phyloP scores from a whole-genome alignment of 805 yeast genomes.

The Clavispora fructus region DNA sequence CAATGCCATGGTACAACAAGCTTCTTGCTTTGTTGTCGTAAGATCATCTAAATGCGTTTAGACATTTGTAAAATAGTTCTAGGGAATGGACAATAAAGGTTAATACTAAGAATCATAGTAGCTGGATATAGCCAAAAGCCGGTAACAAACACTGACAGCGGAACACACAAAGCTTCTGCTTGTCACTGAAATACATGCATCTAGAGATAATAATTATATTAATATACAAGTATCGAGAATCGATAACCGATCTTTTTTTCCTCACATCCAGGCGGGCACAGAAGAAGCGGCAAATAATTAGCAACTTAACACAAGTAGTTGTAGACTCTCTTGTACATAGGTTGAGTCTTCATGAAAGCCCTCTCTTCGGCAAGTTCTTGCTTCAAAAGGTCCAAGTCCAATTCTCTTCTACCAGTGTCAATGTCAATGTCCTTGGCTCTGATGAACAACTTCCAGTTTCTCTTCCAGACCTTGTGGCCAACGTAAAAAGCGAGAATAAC shows the following conservation, averaged over 20 bases:
- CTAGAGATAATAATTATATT: background rate
- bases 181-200: no score
- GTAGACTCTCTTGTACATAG: conserved; percentile 46
- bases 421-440: conserved; percentile 30
- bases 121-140: no score
- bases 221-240: background rate
- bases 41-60: background rate
- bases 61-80: background rate
- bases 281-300: background rate
- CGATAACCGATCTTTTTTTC: background rate
- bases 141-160: no score
- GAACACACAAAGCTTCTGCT: no score
- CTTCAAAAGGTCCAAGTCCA: conserved; percentile 33
- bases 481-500: conserved; percentile 53
- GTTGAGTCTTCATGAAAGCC: conserved; percentile 42
- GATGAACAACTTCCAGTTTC: conserved; percentile 27
- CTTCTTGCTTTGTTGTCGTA: background rate
- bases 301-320: conserved; percentile 48
- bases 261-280: background rate
- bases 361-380: conserved; percentile 52
- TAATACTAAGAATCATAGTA: no score
- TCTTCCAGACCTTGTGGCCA: conserved; percentile 52
- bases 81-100: background rate
- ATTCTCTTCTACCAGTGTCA: conserved; percentile 36
- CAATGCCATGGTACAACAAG: conserved; percentile 9